phyloP scores from a whole-genome alignment of 2,329 filamentous ascomycete genomes.

The Endothia cerciana region DNA sequence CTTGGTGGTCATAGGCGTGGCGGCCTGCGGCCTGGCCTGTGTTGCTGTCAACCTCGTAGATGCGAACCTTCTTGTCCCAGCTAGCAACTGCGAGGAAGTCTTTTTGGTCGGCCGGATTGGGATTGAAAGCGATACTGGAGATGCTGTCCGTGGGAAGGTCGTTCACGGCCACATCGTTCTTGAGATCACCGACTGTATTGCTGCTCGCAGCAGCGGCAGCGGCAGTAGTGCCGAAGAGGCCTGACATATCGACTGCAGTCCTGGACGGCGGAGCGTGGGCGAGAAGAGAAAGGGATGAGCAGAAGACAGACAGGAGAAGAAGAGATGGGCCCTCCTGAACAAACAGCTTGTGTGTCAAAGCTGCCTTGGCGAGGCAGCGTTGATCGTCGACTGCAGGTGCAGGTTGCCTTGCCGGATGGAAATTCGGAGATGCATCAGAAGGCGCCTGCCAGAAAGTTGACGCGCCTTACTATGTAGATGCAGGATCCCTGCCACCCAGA shows the following conservation, averaged over 20 bases:
- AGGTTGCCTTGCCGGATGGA: constrained; percentile 20
- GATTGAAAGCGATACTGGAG: constrained; percentile 78
- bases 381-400: constrained; percentile 2
- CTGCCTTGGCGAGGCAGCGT: constrained; percentile 5
- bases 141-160: constrained; percentile 87
- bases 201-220: constrained; percentile 53
- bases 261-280: too few species aligned
- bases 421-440: constrained; percentile 16
- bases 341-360: neutral
- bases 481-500: constrained; percentile 15
- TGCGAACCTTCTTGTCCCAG: constrained; percentile 97
- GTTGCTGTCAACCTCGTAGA: constrained; percentile 80
- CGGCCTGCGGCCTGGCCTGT: constrained; percentile 83
- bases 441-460: constrained; percentile 15
- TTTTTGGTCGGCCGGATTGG: constrained; percentile 51
- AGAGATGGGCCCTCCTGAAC: neutral
- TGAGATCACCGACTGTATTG: constrained; percentile 86
- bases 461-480: constrained; percentile 10
- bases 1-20: constrained; percentile 83
- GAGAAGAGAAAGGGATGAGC: neutral
- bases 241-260: constrained; percentile 58
- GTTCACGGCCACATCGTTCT: constrained; percentile 80
- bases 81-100: constrained; percentile 89
- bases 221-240: constrained; percentile 60
- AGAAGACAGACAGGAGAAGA: neutral